phyloP scores from a whole-genome alignment of 2,329 filamentous ascomycete species.

The Trichoderma harzianum region DNA sequence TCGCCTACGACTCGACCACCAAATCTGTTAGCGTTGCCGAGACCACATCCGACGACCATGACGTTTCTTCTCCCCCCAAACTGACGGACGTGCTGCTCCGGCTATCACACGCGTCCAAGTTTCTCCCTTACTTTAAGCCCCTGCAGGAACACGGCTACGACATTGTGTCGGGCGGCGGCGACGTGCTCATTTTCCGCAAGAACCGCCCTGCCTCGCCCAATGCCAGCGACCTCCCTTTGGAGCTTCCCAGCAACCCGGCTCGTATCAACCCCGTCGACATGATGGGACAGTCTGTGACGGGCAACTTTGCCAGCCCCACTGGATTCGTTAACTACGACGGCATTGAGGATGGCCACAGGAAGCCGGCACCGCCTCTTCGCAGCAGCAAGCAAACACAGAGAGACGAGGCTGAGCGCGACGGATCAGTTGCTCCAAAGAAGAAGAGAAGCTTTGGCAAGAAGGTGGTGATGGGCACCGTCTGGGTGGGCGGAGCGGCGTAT shows the following conservation, averaged over 20 bases:
- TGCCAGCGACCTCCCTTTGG: neutral
- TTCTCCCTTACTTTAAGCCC: conserved; percentile 59
- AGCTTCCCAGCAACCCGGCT: neutral
- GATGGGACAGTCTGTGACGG: conserved; percentile 47
- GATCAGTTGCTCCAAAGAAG: conserved; percentile 30
- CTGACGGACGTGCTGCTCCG: conserved; percentile 59
- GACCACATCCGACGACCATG: conserved; percentile 53
- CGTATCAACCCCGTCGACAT: conserved; percentile 58
- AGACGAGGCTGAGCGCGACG: conserved; percentile 48
- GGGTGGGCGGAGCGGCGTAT: conserved; percentile 55
- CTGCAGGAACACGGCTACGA: conserved; percentile 63
- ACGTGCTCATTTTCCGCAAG: conserved; percentile 66
- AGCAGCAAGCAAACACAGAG: conserved; percentile 38
- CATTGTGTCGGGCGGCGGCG: conserved; percentile 59
- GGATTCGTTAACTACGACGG: conserved; percentile 61
- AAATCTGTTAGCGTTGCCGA: conserved; percentile 57
- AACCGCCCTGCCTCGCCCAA: conserved; percentile 34
- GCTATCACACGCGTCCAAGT: conserved; percentile 61
- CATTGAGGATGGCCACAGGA: conserved; percentile 27
- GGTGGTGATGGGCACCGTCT: conserved; percentile 51
- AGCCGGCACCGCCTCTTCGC: conserved; percentile 33
- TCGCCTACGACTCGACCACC: conserved; percentile 61
- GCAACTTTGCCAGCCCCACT: conserved; percentile 61
- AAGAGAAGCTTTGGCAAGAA: conserved; percentile 46
- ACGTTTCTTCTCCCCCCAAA: conserved; percentile 48